Base-by-base conservation (phyloP, 495 filamentous ascomycete species). In the Penicillium tannophilum region DNA sequence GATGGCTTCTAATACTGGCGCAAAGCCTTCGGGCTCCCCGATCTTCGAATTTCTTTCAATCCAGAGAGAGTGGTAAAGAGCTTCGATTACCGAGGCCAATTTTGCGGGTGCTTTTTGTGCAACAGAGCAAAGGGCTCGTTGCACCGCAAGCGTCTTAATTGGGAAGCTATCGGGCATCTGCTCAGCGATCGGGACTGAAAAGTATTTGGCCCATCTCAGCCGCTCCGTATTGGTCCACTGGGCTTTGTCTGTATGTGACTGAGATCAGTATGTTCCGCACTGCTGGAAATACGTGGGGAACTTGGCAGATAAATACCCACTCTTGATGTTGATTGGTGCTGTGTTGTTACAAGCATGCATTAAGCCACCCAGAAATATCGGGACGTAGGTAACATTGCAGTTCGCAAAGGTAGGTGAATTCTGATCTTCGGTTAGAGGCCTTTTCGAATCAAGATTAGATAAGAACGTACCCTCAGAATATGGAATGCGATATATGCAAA, bases 401-500 rank as follows among this genome's bases (percentile, higher is more conserved):
- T 77, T 70, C 28, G 76, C 70, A 67, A 91, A 92, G 1, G 81
- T 70, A 3, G 81, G 75, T 47, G 87, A 86, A 57, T 86, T 76
- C 88, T 91, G 52, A 24, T 4, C 2, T 28, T 45, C 9, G 14
- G 6, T 49, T 30, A 30, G 17, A 46, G n/a, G n/a, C 8, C 9
- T 19, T 20, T 26, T 5, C 8, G 46, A 26, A 12, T 20, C 24
- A 36, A 35, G 0, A 36, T 41, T n/a, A 16, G 2, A 23, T 31
- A 35, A 45, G 3, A 19, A 41, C 28, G 4, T 70, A 87, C 88
- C 55, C 74, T 74, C 44, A 87, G 63, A 4, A 89, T 72, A 64
- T 88, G 79, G 63, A 85, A 92, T 2, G 84, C 88, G 61, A 84
- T 75, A 55, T 90, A 90, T 0, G 82, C 83, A 65, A 92, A 91